These are phyloP conservation scores for Agaricus subrufescens DNA, from an alignment of 768 basidiomycete species.

Conservation along the genomic window DNA sequence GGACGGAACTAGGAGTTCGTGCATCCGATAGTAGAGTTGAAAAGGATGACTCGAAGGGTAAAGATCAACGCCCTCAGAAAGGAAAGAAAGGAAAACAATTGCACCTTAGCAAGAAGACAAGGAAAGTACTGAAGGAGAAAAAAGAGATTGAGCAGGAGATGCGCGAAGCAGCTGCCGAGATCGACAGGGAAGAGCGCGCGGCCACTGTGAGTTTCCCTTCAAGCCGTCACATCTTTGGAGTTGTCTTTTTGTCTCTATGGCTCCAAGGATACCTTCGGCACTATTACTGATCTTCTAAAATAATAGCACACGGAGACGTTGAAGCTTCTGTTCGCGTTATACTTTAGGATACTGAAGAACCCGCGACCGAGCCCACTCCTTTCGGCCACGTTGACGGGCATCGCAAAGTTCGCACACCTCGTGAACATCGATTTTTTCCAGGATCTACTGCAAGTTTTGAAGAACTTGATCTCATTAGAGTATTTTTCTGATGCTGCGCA, in stretches of 20 bases:
- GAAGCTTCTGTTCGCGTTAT: slow-evolving; percentile 94
- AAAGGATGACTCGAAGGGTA: slow-evolving; percentile 37
- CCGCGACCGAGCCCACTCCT: slow-evolving; percentile 74
- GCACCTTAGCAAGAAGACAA: slow-evolving; percentile 90
- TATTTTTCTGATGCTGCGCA: slow-evolving; percentile 21
- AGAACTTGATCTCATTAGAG: slow-evolving; percentile 61
- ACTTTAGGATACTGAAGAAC: slow-evolving; percentile 93
- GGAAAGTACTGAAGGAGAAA: slow-evolving; percentile 80
- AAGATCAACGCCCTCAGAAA: slow-evolving; percentile 47
- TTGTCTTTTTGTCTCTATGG: neutral
- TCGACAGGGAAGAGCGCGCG: slow-evolving; percentile 88
- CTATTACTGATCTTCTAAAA: slow-evolving; percentile 10
- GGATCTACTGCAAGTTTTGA: slow-evolving; percentile 85
- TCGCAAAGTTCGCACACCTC: slow-evolving; percentile 90
- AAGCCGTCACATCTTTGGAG: neutral
- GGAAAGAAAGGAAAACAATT: slow-evolving; percentile 57
- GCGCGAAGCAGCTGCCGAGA: slow-evolving; percentile 89
- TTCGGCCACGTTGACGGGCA: slow-evolving; percentile 84
- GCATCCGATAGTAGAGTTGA: slow-evolving; percentile 69
- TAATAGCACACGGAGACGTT: slow-evolving; percentile 94
- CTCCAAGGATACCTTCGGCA: neutral
- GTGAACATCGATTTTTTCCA: slow-evolving; percentile 99
- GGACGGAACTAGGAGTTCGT: slow-evolving; percentile 78
- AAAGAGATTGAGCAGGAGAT: slow-evolving; percentile 90
- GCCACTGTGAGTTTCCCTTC: slow-evolving; percentile 53